Evolutionary conservation across 2,329 filamentous ascomycete species (phyloP).

Genomic region (Phialophora tarda): DNA sequence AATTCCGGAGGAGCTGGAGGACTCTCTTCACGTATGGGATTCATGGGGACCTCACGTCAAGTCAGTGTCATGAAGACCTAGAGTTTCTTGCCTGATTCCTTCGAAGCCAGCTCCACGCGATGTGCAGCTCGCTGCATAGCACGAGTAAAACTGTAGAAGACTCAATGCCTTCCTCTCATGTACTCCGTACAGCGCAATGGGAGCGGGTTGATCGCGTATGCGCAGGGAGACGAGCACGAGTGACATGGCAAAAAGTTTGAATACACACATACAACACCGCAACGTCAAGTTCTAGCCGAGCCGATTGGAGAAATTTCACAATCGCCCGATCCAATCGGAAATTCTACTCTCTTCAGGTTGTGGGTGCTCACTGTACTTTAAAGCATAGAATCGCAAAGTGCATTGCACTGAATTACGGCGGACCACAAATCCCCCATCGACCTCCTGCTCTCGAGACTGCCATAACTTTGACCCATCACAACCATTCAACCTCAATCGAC

Average conservation of each 20-base stretch:
- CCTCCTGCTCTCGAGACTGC: not conserved
- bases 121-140: not conserved
- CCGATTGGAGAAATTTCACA: too few relatives aligned
- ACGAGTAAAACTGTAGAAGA: not conserved
- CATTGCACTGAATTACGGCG: not conserved
- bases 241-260: too few relatives aligned
- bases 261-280: too few relatives aligned
- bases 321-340: too few relatives aligned
- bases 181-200: too few relatives aligned
- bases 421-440: not conserved
- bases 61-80: not conserved
- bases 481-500: not conserved
- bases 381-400: not conserved
- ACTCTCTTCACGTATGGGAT: not conserved
- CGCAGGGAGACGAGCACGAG: too few relatives aligned
- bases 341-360: too few relatives aligned
- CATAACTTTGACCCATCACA: not conserved
- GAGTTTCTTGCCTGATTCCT: not conserved
- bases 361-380: not conserved
- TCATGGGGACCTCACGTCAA: not conserved
- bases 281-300: too few relatives aligned
- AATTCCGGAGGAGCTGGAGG: not conserved
- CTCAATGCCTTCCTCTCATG: not conserved
- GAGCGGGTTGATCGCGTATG: too few relatives aligned
- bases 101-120: not conserved